Evolutionary conservation across 2,329 filamentous ascomycete genomes (phyloP).

Genomic region (Botrytis pseudocinerea): DNA sequence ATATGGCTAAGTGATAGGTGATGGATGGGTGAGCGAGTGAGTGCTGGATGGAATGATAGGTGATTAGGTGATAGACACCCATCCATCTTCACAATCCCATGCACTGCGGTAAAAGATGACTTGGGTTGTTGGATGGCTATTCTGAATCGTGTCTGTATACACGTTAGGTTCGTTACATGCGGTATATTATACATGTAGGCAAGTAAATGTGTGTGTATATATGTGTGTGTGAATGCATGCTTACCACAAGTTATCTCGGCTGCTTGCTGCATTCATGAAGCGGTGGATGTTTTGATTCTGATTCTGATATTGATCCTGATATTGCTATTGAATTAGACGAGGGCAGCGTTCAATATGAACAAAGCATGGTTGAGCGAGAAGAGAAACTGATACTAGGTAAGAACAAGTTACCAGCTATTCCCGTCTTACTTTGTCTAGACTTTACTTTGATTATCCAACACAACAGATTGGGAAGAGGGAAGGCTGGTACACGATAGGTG

Average conservation of each 20-base stretch:
- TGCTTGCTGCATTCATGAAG: not conserved
- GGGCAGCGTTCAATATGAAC: not conserved
- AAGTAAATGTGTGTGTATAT: not conserved
- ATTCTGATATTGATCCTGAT: not conserved
- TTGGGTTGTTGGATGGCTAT: conserved; percentile 2
- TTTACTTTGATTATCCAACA: not conserved
- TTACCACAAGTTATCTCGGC: not conserved
- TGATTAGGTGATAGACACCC: not conserved
- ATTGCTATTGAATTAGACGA: not conserved
- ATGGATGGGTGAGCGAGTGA: not conserved
- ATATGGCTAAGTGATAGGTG: not conserved
- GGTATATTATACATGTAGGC: not conserved
- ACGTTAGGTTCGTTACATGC: not conserved
- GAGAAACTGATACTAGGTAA: not conserved
- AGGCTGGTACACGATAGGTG: not conserved
- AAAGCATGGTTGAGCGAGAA: not conserved
- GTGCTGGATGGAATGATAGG: not conserved
- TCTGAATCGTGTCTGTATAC: not conserved
- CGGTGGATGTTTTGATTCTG: not conserved
- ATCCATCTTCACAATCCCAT: not conserved
- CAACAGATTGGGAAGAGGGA: not conserved
- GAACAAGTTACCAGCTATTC: not conserved
- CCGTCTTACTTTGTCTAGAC: not conserved
- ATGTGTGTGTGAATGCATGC: not conserved
- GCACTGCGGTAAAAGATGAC: conserved; percentile 2